Evolutionary conservation across 2,329 filamentous ascomycete genomes (phyloP), one percentile per base, ranked within the genome.

Genomic region (Pyrenophora graminea): DNA sequence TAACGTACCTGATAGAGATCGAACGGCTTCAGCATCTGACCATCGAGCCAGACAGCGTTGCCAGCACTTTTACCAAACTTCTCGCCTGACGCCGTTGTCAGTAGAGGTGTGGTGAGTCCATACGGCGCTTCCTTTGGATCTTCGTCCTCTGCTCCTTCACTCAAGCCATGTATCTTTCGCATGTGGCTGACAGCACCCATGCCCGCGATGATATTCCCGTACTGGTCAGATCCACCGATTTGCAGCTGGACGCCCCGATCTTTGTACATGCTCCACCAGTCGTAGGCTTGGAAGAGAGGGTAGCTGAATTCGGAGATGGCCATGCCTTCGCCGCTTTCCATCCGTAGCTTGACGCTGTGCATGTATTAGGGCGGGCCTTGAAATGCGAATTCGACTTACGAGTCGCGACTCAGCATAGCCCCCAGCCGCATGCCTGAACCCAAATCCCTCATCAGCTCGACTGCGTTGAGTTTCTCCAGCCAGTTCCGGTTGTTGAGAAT

Each of bases 31-130:
- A 93, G 96, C 82, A 91, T 83, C 63, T 87, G 85, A 45, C 81
- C 80, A 71, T 97, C 91, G 3, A 99, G 82, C 94, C 94, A 99
- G 31, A 99, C 76, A 2, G 93, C 92, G 71, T 97, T 97, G 21
- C 92, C 93, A 2, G 91, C 89, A 56, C 87, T 95, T 77, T 99
- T 99, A 44, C 94, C 94, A 63, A 97, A 92, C 74, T 99, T 99
- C 68, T 85, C 85, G 15, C 94, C 94, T 0, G 89, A 84, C 1
- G 89, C 80, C 45, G 93, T 92, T 0, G 91, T 96, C 32, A 99
- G 79, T 1, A 99, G 82, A 0, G 94, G 94, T 1, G 93, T 91
- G 0, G 94, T 97, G 61, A 99, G 88, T 6, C 94, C 94, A 55
- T 93, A 83, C 0, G 92, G 90, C 19, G 77, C 65, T 17, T 65